Base-by-base conservation (phyloP, 768 basidiomycete genomes). In the Plicaturopsis crispa region DNA sequence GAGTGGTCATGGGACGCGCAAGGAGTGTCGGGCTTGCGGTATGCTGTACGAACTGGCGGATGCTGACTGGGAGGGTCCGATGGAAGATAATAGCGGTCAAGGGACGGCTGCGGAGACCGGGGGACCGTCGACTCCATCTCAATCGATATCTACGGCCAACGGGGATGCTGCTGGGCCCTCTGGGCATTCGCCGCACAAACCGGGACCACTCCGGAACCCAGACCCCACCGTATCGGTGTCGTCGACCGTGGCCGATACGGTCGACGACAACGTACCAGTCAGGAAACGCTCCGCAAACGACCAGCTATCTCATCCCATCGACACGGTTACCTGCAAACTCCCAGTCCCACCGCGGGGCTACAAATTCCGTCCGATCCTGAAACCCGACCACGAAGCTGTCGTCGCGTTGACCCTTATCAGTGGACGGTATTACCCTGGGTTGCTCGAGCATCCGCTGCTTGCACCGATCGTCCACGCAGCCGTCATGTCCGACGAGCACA, bases 31-130 rank as follows among this genome's bases (percentile, higher is more conserved):
- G 44, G 75, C 72, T n/a, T 69, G 72, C 42, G 87, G 87, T 17
- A 73, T 74, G 70, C 56, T 89, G 36, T 89, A 80, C 45, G 87
- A 90, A 55, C 65, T 90, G 22, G 86, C 75, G 2, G 87, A 88
- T 43, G 64, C 69, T 35, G 83, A 82, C 41, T 89, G 78, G 79
- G 76, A 72, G 33, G 75, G 69, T 13, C 57, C 55, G 17, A 39
- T 48, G 11, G 31, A 39, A 22, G 24, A 38, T 16, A 38, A 14
- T 8, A 8, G 10, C 26, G 26, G 26, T 8, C 42, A 45, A 30
- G 23, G 14, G 22, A 16, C 33, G 33, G 43, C 12, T 19, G 38
- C 28, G 21, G 30, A 24, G 38, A 38, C 14, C 19, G 39, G 19
- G 33, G 33, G 18, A 18, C 35, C 26, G 34, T 12, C 10, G 28